Evolutionary conservation across 257 asterid genomes (phyloP).

Genomic region (Misopates orontium): DNA sequence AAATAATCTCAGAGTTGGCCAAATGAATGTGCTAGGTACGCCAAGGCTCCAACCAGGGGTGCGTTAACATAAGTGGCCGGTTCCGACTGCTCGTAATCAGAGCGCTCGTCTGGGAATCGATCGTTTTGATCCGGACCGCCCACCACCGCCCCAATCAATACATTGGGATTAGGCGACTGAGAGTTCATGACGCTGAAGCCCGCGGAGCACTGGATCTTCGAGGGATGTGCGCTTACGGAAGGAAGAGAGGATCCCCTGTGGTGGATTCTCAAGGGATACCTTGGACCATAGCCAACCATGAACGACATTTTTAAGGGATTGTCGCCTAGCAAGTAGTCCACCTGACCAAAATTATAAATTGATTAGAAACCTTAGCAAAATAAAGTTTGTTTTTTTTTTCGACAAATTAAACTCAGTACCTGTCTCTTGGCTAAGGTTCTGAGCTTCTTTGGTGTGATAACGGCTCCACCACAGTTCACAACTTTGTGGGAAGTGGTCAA

Average conservation of each 20-base stretch:
- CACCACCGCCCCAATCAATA: constrained; percentile 72
- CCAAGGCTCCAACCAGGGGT: constrained; percentile 82
- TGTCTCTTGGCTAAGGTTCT: constrained; percentile 78
- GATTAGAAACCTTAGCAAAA: neutral
- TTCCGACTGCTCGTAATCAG: constrained; percentile 92
- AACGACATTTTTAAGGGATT: constrained; percentile 86
- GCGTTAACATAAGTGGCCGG: constrained; percentile 97
- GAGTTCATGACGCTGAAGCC: constrained; percentile 70
- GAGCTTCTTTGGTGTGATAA: constrained; percentile 71
- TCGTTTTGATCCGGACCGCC: constrained; percentile 94
- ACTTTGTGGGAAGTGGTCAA: constrained; percentile 59
- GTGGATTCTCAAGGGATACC: constrained; percentile 83
- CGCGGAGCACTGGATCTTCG: constrained; percentile 68
- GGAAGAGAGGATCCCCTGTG: constrained; percentile 97
- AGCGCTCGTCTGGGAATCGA: constrained; percentile 76
- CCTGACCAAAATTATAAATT: constrained; percentile 35
- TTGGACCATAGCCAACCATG: constrained; percentile 93
- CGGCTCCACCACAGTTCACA: constrained; percentile 75
- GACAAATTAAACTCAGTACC: no score
- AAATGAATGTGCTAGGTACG: constrained; percentile 89
- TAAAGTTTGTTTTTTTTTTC: no score
- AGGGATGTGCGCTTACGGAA: constrained; percentile 55
- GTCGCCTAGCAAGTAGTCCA: constrained; percentile 88
- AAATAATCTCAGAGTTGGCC: constrained; percentile 60
- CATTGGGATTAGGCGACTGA: constrained; percentile 73